Conservation (phyloP, 495 filamentous ascomycete genomes). For the Trichocladium antarcticum region DNA sequence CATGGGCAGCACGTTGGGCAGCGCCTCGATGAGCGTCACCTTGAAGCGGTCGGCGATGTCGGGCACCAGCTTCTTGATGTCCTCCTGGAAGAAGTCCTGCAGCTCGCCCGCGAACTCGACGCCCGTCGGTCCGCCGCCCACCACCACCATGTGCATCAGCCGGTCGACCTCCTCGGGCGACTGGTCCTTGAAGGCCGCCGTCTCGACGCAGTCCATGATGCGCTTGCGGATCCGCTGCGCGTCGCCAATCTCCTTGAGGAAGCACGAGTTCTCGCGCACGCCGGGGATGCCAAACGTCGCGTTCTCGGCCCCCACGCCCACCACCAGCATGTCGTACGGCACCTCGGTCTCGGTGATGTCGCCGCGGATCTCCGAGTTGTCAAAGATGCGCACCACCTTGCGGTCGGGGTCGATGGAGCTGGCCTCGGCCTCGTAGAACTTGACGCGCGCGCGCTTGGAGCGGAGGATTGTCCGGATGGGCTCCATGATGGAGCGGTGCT, state of each 20-base stretch:
- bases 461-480: constrained; percentile 88
- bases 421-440: constrained; percentile 96
- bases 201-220: constrained; percentile 99
- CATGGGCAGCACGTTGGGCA: constrained; percentile 96
- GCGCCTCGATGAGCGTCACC: constrained; percentile 92
- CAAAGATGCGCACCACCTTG: constrained; percentile 76
- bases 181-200: constrained; percentile 96
- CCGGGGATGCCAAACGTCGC: constrained; percentile 97
- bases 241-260: constrained; percentile 95
- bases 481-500: constrained; percentile 99
- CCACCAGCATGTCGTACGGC: constrained; percentile 94
- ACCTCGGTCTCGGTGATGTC: constrained; percentile 74
- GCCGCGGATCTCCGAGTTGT: constrained; percentile 88
- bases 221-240: constrained; percentile 91
- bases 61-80: constrained; percentile 95
- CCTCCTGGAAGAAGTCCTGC: constrained; percentile 96
- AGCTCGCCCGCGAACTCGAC: constrained; percentile 98
- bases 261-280: constrained; percentile 90
- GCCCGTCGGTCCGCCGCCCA: constrained; percentile 94
- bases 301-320: constrained; percentile 95
- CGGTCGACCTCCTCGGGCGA: constrained; percentile 79
- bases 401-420: constrained; percentile 91
- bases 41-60: constrained; percentile 90
- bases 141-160: constrained; percentile 97
- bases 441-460: constrained; percentile 80